Conservation (phyloP, 352 stramenopile genomes). For the Pythium apleroticum region DNA sequence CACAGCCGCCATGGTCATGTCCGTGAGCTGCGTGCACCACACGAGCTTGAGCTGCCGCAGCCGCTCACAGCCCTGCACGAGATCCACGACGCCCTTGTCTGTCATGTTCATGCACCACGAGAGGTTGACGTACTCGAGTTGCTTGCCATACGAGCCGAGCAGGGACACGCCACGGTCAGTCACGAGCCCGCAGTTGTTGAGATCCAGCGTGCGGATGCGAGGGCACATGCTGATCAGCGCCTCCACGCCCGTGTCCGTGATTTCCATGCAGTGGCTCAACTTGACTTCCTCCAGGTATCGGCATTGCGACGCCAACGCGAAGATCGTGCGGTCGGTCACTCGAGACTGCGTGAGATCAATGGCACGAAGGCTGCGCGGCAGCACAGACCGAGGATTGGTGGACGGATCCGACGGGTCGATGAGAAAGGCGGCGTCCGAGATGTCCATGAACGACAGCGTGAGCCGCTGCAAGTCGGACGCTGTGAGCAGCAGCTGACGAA, state of each 20-base stretch:
- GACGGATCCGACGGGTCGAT: conserved; percentile 16
- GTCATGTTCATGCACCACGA: conserved; percentile 91
- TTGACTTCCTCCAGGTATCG: conserved; percentile 64
- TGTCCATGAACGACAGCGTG: conserved; percentile 85
- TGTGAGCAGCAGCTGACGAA: conserved; percentile 63
- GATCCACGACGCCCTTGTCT: conserved; percentile 73
- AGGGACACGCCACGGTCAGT: conserved; percentile 68
- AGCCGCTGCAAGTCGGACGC: conserved; percentile 59
- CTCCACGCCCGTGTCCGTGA: conserved; percentile 79
- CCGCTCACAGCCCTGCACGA: conserved; percentile 60
- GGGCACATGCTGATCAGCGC: conserved; percentile 54
- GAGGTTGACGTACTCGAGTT: conserved; percentile 67
- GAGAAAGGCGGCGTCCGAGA: conserved; percentile 64
- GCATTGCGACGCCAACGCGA: conserved; percentile 63
- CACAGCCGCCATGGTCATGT: conserved; percentile 62
- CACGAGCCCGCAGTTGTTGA: conserved; percentile 83
- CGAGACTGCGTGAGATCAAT: conserved; percentile 76
- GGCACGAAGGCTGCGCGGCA: conserved; percentile 44
- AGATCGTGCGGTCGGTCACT: conserved; percentile 69
- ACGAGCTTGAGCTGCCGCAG: conserved; percentile 69
- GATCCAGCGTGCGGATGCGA: conserved; percentile 51
- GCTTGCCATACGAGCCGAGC: conserved; percentile 49
- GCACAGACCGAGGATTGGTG: conserved; percentile 9
- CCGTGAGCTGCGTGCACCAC: conserved; percentile 85
- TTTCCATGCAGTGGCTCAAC: conserved; percentile 72